Base-by-base conservation (phyloP, 208 protist genomes). In the Leishmania tarentolae region DNA sequence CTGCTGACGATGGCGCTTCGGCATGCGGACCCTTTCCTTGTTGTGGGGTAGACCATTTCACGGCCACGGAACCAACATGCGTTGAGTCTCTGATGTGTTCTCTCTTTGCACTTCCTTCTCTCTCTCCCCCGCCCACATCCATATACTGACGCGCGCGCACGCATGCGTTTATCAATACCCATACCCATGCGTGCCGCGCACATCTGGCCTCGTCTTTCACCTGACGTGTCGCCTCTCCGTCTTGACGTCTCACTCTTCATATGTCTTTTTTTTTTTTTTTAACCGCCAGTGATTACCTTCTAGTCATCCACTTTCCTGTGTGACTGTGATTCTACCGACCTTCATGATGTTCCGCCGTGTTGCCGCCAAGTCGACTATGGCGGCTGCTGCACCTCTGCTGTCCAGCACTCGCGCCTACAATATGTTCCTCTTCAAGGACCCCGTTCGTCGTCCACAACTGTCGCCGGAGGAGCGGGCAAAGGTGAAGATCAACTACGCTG, bases 341-440 rank as follows among this genome's bases (percentile, higher is more conserved):
- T 47, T 85, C 59, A 81, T 84, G 24, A 91, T 97, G 88, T 87
- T 97, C 75, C 92, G 92, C 78, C 92, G 94, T 79, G 56, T 94
- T 75, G 83, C 89, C 35, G 82, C 86, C 72, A 90, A 88, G 83
- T 83, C 84, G 15, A 81, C 78, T 47, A 78, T 90, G 61, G 70
- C 86, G 69, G 84, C 88, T 56, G 85, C 83, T 28, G 77, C 83
- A 44, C 79, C 90, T 7, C 79, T 93, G 61, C 78, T 91, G 28
- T 80, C 81, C 17, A 90, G 83, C 78, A 88, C 87, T 35, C 93
- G 95, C 70, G 78, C 65, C 21, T 98, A 97, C 87, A 97, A 94
- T 84, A 89, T 96, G 79, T 92, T 96, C 72, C 86, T 96, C 70
- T 97, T 98, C 86, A 92, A 94, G 82, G 90, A 97, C 78, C 91